phyloP scores from a whole-genome alignment of 2,329 filamentous ascomycete species.

The Colletotrichum sp. region DNA sequence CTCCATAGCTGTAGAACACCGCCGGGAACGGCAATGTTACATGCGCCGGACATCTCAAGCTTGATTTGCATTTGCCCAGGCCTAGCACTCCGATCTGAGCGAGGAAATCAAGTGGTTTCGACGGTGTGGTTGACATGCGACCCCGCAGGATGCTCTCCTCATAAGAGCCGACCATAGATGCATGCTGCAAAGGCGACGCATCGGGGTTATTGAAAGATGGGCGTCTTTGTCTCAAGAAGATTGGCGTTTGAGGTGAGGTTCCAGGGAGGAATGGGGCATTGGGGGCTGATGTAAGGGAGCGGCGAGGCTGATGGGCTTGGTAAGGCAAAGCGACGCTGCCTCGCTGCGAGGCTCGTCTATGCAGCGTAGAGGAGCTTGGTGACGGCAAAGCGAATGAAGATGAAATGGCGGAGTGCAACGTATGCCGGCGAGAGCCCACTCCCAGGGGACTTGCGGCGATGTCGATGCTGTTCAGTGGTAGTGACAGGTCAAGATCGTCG shows the following conservation, averaged over 20 bases:
- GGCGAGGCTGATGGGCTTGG: conserved; percentile 78
- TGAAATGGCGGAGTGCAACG: conserved; percentile 67
- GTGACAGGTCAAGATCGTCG: conserved; percentile 71
- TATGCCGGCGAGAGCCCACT: conserved; percentile 65
- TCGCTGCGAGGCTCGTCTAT: conserved; percentile 41
- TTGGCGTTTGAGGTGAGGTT: conserved; percentile 54
- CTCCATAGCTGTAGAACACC: conserved; percentile 93
- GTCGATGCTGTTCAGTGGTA: conserved; percentile 55
- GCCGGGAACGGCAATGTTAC: conserved; percentile 91
- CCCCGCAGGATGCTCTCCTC: conserved; percentile 95
- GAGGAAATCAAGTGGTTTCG: conserved; percentile 88
- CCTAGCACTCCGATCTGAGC: conserved; percentile 95
- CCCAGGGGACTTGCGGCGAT: conserved; percentile 39
- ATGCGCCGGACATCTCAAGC: conserved; percentile 84
- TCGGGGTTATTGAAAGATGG: conserved; percentile 75
- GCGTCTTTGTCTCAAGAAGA: conserved; percentile 59
- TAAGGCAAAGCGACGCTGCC: conserved; percentile 69
- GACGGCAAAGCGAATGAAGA: conserved; percentile 47
- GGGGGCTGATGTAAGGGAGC: conserved; percentile 71
- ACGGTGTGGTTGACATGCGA: conserved; percentile 95
- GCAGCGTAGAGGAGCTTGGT: conserved; percentile 27
- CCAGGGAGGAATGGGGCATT: conserved; percentile 40
- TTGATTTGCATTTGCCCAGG: conserved; percentile 85
- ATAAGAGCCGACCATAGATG: conserved; percentile 96
- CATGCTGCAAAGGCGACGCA: conserved; percentile 79